Evolutionary conservation across 306 rosid species (phyloP).

Genomic region (Vicia sativa): DNA sequence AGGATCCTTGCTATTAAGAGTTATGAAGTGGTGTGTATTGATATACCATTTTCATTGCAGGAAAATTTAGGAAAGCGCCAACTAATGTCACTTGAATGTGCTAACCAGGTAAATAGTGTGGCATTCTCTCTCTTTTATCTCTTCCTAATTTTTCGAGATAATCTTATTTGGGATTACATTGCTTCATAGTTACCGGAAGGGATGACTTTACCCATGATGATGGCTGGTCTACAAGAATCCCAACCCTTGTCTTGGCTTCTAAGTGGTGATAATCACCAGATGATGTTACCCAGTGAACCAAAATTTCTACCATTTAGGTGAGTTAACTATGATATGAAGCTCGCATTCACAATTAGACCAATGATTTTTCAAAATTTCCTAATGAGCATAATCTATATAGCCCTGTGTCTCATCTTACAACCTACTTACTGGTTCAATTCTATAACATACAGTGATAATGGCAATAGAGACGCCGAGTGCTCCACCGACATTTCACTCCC

Average conservation of each 20-base stretch:
- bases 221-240: slow-evolving; percentile 64
- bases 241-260: slow-evolving; percentile 68
- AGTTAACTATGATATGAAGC: slow-evolving; percentile 33
- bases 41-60: slow-evolving; percentile 43
- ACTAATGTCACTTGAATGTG: slow-evolving; percentile 53
- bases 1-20: slow-evolving; percentile 5
- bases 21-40: slow-evolving; percentile 14
- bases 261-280: slow-evolving; percentile 51
- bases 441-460: slow-evolving; percentile 41
- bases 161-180: slow-evolving; percentile 34
- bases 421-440: slow-evolving; percentile 22
- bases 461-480: slow-evolving; percentile 59
- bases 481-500: slow-evolving; percentile 54
- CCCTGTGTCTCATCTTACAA: slow-evolving; percentile 16
- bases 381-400: not conserved
- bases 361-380: slow-evolving; percentile 18
- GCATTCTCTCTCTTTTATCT: not conserved
- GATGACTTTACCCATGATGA: slow-evolving; percentile 55
- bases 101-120: slow-evolving; percentile 55
- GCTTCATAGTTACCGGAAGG: slow-evolving; percentile 59
- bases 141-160: slow-evolving; percentile 3
- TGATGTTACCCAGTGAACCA: slow-evolving; percentile 53
- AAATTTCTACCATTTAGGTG: slow-evolving; percentile 61
- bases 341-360: slow-evolving; percentile 13
- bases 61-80: slow-evolving; percentile 64